phyloP scores from a whole-genome alignment of 2,329 filamentous ascomycete genomes.

The Calonectria hongkongensis region DNA sequence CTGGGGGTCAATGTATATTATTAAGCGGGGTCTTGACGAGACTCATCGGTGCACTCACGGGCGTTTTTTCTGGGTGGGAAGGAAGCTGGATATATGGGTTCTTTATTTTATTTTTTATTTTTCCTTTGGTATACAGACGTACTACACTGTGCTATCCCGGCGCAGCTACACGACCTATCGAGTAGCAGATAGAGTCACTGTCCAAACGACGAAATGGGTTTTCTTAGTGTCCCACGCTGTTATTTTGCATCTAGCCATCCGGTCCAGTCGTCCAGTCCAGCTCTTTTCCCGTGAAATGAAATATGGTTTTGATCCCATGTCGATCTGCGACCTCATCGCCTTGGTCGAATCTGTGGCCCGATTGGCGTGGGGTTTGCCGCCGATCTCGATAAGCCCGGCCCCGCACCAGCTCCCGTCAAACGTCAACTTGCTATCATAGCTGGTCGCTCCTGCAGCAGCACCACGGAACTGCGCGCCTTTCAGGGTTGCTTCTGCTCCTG shows the following conservation, averaged over 20 bases:
- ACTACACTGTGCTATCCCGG: slow-evolving; percentile 7
- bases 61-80: slow-evolving; percentile 40
- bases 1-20: slow-evolving; percentile 36
- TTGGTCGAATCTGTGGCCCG: neutral
- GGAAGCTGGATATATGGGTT: slow-evolving; percentile 33
- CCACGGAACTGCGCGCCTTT: neutral
- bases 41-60: slow-evolving; percentile 33
- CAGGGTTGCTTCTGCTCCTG: neutral
- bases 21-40: slow-evolving; percentile 29
- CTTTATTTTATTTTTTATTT: slow-evolving; percentile 14
- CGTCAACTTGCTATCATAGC: slow-evolving; percentile 3
- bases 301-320: slow-evolving; percentile 13
- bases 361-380: slow-evolving; percentile 14
- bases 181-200: slow-evolving; percentile 30
- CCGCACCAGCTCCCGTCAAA: slow-evolving; percentile 24
- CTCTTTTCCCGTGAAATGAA: neutral
- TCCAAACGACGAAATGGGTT: slow-evolving; percentile 37
- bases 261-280: neutral
- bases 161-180: slow-evolving; percentile 32
- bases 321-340: slow-evolving; percentile 4
- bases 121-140: neutral
- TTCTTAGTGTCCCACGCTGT: slow-evolving; percentile 14
- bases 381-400: slow-evolving; percentile 16
- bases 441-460: neutral
- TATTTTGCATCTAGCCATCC: too few species aligned